A percentile compares a stretch with the other conserved stretches of the same genome.
Evolutionary conservation across 805 yeast species (phyloP).

Genomic region (Cyberlindnera amylophila): DNA sequence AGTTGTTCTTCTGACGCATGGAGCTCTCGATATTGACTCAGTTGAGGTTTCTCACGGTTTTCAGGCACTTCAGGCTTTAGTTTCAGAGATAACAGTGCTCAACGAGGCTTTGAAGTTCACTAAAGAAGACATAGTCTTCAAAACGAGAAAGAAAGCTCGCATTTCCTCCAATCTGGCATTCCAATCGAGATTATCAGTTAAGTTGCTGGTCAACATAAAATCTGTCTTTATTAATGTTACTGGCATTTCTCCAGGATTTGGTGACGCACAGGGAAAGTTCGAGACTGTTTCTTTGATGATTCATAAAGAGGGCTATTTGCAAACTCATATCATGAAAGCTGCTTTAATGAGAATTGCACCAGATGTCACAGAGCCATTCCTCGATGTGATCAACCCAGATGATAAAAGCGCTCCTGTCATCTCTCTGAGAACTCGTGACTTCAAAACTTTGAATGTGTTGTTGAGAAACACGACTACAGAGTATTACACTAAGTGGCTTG

Average conservation of each 20-base stretch:
- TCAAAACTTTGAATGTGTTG: slow-evolving; percentile 37
- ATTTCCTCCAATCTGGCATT: slow-evolving; percentile 19
- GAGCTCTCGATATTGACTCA: slow-evolving; percentile 19
- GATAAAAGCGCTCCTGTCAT: slow-evolving; percentile 38
- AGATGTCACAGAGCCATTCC: slow-evolving; percentile 27
- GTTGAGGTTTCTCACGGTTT: slow-evolving; percentile 29
- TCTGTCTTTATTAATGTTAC: slow-evolving; percentile 14
- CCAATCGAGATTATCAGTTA: slow-evolving; percentile 20
- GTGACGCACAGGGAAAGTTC: slow-evolving; percentile 26
- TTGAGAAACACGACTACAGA: slow-evolving; percentile 47
- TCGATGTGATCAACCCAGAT: slow-evolving; percentile 32
- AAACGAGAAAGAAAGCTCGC: slow-evolving; percentile 24
- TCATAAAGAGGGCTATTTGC: slow-evolving; percentile 19
- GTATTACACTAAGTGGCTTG: slow-evolving; percentile 60
- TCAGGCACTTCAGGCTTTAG: slow-evolving; percentile 26
- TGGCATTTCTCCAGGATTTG: slow-evolving; percentile 30
- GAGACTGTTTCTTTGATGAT: slow-evolving; percentile 12
- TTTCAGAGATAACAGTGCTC: slow-evolving; percentile 8
- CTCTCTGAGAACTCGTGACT: slow-evolving; percentile 34
- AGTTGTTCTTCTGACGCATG: slow-evolving; percentile 17
- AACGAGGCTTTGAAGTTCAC: slow-evolving; percentile 11
- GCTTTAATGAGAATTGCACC: slow-evolving; percentile 11
- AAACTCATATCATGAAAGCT: slow-evolving; percentile 17
- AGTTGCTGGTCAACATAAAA: slow-evolving; percentile 11
- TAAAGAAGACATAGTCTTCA: slow-evolving; percentile 20